A percentile compares a stretch with the other conserved stretches of the same genome.
Evolutionary conservation across 2,329 filamentous ascomycete species (phyloP).

Genomic region (Nothophoma quercina): DNA sequence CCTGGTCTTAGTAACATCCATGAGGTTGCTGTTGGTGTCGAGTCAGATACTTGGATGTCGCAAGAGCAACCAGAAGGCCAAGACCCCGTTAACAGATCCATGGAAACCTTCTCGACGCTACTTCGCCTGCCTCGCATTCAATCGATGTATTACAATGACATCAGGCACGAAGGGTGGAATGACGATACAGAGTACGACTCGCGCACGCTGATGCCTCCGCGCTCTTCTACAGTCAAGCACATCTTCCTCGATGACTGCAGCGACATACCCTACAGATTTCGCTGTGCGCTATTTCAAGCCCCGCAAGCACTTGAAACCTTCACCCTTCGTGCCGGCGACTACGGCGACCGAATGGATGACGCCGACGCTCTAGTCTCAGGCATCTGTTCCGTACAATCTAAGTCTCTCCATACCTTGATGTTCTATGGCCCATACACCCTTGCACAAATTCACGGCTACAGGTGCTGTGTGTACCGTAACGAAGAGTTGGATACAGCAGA

Average conservation of each 20-base stretch:
- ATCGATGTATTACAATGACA: constrained; percentile 17
- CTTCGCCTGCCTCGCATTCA: constrained; percentile 16
- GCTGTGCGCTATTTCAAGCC: neutral
- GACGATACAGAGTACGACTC: neutral
- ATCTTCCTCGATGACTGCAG: constrained; percentile 20
- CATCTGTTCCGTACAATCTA: neutral
- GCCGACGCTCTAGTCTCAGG: neutral
- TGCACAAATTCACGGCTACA: constrained; percentile 2
- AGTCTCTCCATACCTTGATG: constrained; percentile 15
- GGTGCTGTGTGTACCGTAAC: constrained; percentile 7
- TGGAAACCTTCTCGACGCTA: constrained; percentile 1
- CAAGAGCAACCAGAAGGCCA: neutral
- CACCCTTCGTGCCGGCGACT: constrained; percentile 12
- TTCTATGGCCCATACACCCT: constrained; percentile 12
- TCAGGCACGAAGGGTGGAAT: neutral
- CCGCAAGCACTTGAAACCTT: constrained; percentile 9
- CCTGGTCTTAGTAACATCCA: constrained; percentile 5
- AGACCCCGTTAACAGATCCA: neutral
- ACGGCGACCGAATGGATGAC: neutral
- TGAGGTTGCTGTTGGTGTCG: constrained; percentile 13
- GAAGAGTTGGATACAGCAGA: constrained; percentile 2
- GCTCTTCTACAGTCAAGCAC: constrained; percentile 14
- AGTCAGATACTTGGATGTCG: constrained; percentile 17
- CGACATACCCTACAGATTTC: neutral
- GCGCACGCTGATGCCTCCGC: neutral